A percentile compares a stretch with the other conserved stretches of the same genome.
phyloP scores from a whole-genome alignment of 441 rosid species.

The Manihot esculenta region DNA sequence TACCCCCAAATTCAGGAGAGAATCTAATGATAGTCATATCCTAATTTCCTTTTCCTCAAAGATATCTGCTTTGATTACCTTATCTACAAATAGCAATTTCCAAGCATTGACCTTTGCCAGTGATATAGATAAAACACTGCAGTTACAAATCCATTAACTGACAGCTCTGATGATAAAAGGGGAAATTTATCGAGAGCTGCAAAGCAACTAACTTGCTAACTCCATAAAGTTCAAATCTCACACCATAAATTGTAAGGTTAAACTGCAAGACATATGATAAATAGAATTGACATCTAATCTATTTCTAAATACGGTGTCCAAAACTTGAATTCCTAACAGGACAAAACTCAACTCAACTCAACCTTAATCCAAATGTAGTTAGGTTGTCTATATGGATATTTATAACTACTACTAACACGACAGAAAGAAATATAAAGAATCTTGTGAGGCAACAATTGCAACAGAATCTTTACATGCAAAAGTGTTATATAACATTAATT shows the following conservation, averaged over 20 bases:
- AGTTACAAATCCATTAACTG: not conserved
- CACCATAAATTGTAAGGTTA: not conserved
- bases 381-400: not conserved
- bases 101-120: not conserved
- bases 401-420: not conserved
- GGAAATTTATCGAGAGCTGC: not conserved
- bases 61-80: not conserved
- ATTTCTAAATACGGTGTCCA: not conserved
- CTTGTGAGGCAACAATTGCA: not conserved
- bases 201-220: not conserved
- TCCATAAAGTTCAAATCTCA: not conserved
- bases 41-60: too few species aligned
- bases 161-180: not conserved
- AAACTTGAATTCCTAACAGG: not conserved
- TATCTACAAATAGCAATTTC: not conserved
- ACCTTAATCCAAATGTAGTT: not conserved
- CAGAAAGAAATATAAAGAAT: not conserved
- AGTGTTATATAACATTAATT: not conserved
- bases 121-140: not conserved
- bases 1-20: not conserved
- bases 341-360: not conserved
- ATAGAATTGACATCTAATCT: not conserved
- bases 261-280: not conserved
- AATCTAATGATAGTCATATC: not conserved
- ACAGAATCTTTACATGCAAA: not conserved